Evolutionary conservation across 2,329 filamentous ascomycete species (phyloP), one percentile per base, ranked within the genome.

Genomic region (Penicillium sp.): DNA sequence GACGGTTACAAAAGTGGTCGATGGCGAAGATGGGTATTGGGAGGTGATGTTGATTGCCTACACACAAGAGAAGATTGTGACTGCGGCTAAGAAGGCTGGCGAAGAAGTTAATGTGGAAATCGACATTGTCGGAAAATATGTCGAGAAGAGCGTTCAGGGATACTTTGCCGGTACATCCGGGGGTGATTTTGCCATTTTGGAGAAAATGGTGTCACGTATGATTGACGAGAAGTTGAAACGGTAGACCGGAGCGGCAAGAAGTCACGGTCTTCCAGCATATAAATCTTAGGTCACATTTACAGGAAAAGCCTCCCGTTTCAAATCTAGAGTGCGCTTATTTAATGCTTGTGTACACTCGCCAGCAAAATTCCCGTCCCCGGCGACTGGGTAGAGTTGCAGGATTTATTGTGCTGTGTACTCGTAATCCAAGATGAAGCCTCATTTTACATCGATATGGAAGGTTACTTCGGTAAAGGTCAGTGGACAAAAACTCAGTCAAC

Each of bases 21-120:
- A 96, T 68, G 78, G 65, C 4, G 80, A 82, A 56, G 84, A 85
- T 37, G 94, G 89, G 68, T 96, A 85, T 81, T 85, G 80, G 73
- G 93, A 97, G 78, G 86, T 98, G 43, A 98, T 98, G 93, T 76
- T 98, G 52, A 96, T 98, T 67, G 81, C 87, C 7, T 98, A 98
- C 70, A 96, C 93, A 9, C 93, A 97, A 74, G 88, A 91, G 70
- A 87, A 87, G 69, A 84, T 98, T 12, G 85, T 95, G 12, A 83
- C 89, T 54, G 88, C 87, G 2, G 76, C 74, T 45, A 96, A 96
- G 79, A 76, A 80, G 69, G 72, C 79, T 28, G 90, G 90, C 2
- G 88, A 95, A 5, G 80, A 83, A 43, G 88, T 95, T 52, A 96
- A 96, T 64, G 81, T 96, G 33, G 90, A 96, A 75, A 91, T 95